These are phyloP conservation scores for Suillus plorans DNA, from an alignment of 768 basidiomycete genomes.

Conservation along the genomic window DNA sequence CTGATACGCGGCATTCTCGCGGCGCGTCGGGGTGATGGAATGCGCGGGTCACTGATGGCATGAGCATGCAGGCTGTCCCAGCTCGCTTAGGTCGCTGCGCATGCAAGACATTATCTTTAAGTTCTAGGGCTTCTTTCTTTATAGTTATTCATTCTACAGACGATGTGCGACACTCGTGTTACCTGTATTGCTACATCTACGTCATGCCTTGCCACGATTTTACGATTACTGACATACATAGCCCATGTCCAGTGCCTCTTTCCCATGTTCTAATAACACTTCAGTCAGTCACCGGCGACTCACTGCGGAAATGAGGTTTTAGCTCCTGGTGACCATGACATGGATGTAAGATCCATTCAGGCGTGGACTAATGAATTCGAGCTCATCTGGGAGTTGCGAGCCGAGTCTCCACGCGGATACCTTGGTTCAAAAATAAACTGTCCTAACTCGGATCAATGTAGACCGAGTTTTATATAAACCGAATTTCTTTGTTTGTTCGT, in stretches of 20 bases:
- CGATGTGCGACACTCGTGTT: not conserved
- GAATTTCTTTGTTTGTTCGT: no score
- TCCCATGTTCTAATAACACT: not conserved
- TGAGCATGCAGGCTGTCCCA: slow-evolving; percentile 9
- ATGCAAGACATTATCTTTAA: not conserved
- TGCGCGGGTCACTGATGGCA: slow-evolving; percentile 52
- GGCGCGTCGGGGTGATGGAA: slow-evolving; percentile 66
- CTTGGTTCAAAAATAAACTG: no score
- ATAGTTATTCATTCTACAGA: not conserved
- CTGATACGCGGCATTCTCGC: slow-evolving; percentile 59
- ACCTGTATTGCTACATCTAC: not conserved
- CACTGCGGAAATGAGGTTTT: no score
- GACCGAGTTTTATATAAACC: no score
- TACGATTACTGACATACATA: not conserved
- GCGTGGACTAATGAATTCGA: no score
- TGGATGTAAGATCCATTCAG: no score
- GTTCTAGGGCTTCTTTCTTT: no score
- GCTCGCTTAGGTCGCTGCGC: not conserved
- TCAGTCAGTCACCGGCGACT: no score
- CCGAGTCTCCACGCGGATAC: no score
- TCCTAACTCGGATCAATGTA: no score
- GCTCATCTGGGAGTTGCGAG: no score
- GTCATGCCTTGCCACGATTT: not conserved
- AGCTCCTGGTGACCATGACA: no score
- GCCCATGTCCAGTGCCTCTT: not conserved